Percentiles rank a stretch among this genome's conserved stretches.
These are phyloP conservation scores for Vitis amurensis DNA, from an alignment of 164 flowering plant genomes.

Conservation along the genomic window DNA sequence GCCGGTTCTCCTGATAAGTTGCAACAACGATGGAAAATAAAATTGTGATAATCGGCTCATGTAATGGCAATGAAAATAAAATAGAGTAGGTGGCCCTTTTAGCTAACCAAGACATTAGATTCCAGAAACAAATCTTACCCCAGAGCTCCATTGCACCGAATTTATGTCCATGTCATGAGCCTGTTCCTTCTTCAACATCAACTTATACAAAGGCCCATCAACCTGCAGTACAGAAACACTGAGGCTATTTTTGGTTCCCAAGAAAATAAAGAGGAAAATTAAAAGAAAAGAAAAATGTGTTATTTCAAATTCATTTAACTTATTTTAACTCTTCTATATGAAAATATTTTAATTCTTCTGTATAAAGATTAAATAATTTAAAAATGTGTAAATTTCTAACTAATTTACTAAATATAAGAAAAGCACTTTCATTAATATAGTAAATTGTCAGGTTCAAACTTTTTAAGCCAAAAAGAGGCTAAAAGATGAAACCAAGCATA, in stretches of 20 bases:
- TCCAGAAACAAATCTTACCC: slow-evolving; percentile 42
- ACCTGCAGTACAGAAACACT: slow-evolving; percentile 35
- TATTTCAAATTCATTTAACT: no score
- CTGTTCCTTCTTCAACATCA: slow-evolving; percentile 74
- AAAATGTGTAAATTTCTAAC: no score
- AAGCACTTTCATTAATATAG: no score
- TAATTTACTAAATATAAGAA: no score
- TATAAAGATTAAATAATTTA: no score
- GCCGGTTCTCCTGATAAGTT: slow-evolving; percentile 43
- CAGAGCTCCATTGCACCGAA: slow-evolving; percentile 83
- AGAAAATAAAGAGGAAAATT: neutral
- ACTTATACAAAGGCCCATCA: slow-evolving; percentile 66
- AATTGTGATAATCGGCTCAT: neutral
- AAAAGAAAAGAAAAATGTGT: no score
- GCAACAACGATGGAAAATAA: neutral
- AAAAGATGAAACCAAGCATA: neutral
- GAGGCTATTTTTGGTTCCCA: neutral
- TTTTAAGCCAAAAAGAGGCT: no score
- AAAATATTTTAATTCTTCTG: no score
- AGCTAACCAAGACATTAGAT: neutral
- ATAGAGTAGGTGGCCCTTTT: no score
- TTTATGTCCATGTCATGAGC: slow-evolving; percentile 95
- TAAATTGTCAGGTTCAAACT: no score
- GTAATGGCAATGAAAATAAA: neutral
- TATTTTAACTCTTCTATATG: no score